Evolutionary conservation across 352 stramenopile species (phyloP).

Genomic region (Globisporangium lucens): DNA sequence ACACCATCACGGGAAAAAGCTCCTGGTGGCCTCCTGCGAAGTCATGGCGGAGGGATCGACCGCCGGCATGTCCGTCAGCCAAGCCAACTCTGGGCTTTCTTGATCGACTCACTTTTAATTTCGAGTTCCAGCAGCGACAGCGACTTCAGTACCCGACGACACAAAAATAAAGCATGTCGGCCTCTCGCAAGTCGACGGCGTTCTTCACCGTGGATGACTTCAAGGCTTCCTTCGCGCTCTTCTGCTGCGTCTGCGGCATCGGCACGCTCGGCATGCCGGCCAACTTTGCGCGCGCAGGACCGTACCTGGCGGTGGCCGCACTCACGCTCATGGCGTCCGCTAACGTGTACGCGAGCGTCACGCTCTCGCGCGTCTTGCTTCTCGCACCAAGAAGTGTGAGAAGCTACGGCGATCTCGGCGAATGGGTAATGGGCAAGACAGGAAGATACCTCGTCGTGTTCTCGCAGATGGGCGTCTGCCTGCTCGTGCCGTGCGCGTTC

Average conservation of each 20-base stretch:
- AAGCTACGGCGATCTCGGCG: slow-evolving; percentile 44
- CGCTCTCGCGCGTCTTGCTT: slow-evolving; percentile 42
- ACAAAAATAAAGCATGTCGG: slow-evolving; percentile 2
- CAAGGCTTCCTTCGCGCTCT: slow-evolving; percentile 41
- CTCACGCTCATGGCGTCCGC: slow-evolving; percentile 47
- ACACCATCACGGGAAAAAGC: slow-evolving; percentile 11
- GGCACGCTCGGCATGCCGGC: slow-evolving; percentile 54
- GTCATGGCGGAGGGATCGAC: neutral
- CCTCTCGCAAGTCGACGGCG: slow-evolving; percentile 2
- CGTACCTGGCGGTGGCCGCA: slow-evolving; percentile 32
- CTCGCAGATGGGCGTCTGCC: slow-evolving; percentile 42
- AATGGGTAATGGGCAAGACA: slow-evolving; percentile 40
- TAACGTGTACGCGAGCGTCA: slow-evolving; percentile 46
- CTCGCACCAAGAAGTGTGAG: slow-evolving; percentile 35
- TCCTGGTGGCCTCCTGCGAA: slow-evolving; percentile 2
- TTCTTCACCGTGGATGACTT: slow-evolving; percentile 12
- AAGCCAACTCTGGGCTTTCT: neutral
- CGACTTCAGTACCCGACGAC: neutral
- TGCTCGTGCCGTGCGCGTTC: slow-evolving; percentile 45
- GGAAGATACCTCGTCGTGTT: slow-evolving; percentile 39
- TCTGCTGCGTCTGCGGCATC: slow-evolving; percentile 58
- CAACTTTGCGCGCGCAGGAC: slow-evolving; percentile 51
- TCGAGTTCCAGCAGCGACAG: slow-evolving; percentile 3
- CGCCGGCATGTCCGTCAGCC: neutral
- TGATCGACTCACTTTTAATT: slow-evolving; percentile 11